Evolutionary conservation across 176 grass and related monocot genomes (phyloP).

Genomic region (Dendrocalamus sinicus): DNA sequence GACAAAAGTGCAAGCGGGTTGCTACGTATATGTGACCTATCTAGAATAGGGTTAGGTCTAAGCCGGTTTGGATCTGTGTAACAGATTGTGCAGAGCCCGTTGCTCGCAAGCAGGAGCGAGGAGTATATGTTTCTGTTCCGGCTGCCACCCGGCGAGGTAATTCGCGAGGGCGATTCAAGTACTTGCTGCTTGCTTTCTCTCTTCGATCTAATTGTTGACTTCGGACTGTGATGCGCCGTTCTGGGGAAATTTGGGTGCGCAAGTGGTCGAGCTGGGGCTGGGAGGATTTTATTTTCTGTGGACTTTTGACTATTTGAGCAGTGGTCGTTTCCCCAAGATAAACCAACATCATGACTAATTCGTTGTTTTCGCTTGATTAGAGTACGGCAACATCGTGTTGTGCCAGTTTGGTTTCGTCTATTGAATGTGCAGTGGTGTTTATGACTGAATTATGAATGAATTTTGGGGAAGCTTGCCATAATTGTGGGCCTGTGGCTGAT

Average conservation of each 20-base stretch:
- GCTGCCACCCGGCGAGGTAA: conserved; percentile 84
- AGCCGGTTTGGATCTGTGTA: no score
- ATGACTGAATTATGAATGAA: not conserved
- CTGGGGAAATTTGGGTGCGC: not conserved
- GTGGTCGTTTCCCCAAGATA: conserved; percentile 36
- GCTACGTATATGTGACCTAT: no score
- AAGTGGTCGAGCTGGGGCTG: not conserved
- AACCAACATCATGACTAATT: not conserved
- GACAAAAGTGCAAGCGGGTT: no score
- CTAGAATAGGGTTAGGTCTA: no score
- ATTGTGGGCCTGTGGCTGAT: not conserved
- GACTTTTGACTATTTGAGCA: conserved; percentile 16
- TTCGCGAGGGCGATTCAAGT: not conserved
- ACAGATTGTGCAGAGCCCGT: conserved; percentile 44
- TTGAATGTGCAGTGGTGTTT: not conserved
- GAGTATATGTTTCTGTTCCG: conserved; percentile 92
- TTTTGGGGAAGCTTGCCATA: conserved; percentile 8
- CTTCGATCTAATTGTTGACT: conserved; percentile 32
- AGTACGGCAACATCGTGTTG: not conserved
- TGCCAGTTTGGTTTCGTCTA: conserved; percentile 11
- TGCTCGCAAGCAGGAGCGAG: conserved; percentile 75
- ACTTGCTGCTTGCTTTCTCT: not conserved
- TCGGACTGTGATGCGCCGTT: not conserved
- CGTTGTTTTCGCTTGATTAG: not conserved
- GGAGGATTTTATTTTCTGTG: conserved; percentile 28